Evolutionary conservation across 1,284 basidiomycete genomes (phyloP), one percentile per base, ranked within the genome.

Genomic region (Porogramme epimiltina): DNA sequence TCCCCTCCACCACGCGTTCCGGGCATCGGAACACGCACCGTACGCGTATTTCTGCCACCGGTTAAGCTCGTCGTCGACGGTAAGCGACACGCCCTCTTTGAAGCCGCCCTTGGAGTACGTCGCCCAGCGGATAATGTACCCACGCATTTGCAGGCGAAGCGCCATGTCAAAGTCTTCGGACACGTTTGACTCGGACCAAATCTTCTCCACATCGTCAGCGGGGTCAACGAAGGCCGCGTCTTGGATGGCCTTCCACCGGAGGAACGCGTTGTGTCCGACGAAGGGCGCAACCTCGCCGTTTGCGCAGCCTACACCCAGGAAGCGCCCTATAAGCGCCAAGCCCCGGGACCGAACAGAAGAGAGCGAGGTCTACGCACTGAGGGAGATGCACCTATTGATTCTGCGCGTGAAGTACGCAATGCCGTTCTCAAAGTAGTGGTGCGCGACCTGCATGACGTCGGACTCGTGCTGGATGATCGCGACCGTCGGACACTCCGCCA

Each of bases 161-260:
- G 80, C 78, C 70, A 81, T 76, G 60, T 81, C 78, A 61, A 82
- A 82, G 63, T 83, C 81, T 61, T 83, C 81, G n/a, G 79, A 82
- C 25, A 84, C 82, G 66, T 81, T 79, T 28, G 68, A 65, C 64
- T 82, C 79, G 44, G 73, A 77, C 81, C 81, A 84, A 60, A 79
- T 74, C 69, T 79, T 79, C 62, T 73, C 71, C 46, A 68, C 55
- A 13, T 73, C 73, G 56, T 80, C 79, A 26, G 69, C 68, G 1
- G 66, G 66, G 60, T 81, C 79, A 49, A 75, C 54, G 59, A 74
- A 76, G 6, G 76, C 65, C 5, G 73, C 75, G 47, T 81, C 80
- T 61, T 84, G 81, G 6, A 83, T 52, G 8, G 81, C 81, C 10
- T 70, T 68, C 80, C 81, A 83, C 36, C 80, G 77, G 31, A 84